Conservation (phyloP, 1,139 yeast genomes). For the Candida sanyaensis region DNA sequence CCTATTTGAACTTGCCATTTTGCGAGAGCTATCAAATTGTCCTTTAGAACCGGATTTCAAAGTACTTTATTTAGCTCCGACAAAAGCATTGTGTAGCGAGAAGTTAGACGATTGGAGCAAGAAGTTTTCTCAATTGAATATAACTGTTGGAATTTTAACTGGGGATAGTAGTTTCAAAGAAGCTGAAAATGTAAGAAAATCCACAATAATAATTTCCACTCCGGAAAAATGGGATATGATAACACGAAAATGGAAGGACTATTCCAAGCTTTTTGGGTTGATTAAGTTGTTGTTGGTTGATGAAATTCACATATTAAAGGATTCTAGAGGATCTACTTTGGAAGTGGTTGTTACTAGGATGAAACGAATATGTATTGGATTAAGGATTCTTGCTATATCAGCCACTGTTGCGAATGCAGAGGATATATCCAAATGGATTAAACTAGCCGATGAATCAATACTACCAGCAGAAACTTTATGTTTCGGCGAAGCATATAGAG, state of each 20-base stretch:
- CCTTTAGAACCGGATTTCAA: constrained; percentile 24
- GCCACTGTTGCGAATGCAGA: constrained; percentile 56
- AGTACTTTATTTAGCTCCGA: constrained; percentile 54
- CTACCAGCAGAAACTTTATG: constrained; percentile 30
- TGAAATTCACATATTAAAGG: constrained; percentile 52
- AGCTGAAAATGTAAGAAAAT: constrained; percentile 38
- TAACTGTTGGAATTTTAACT: constrained; percentile 49
- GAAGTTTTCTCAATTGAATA: constrained; percentile 32
- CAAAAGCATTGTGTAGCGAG: constrained; percentile 52
- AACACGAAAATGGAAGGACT: constrained; percentile 51
- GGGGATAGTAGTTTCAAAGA: constrained; percentile 48
- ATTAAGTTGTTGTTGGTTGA: constrained; percentile 47
- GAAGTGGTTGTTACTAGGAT: constrained; percentile 56
- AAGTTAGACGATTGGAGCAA: constrained; percentile 43
- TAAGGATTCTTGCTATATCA: constrained; percentile 54
- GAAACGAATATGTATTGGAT: constrained; percentile 35
- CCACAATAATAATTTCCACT: constrained; percentile 52
- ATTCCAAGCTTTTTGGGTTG: constrained; percentile 34
- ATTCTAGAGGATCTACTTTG: constrained; percentile 50
- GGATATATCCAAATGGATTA: constrained; percentile 52
- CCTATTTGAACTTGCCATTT: constrained; percentile 52
- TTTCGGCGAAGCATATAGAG: constrained; percentile 49
- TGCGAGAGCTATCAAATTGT: constrained; percentile 26
- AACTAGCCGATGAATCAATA: constrained; percentile 15
- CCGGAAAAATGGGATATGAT: constrained; percentile 62